Conservation (phyloP, 495 filamentous ascomycete species). For the Penicillium bovifimosum region DNA sequence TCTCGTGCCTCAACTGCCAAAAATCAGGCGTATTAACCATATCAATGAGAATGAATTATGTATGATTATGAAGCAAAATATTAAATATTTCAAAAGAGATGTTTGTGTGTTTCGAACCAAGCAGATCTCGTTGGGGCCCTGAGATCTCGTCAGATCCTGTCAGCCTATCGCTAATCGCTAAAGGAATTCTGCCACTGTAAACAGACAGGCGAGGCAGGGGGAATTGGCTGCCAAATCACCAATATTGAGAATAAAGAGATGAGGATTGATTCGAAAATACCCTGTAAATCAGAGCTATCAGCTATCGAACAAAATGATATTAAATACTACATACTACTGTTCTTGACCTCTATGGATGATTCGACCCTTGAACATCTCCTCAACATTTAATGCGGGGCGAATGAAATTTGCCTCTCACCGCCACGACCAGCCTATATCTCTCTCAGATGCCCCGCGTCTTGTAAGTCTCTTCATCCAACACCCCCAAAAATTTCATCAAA, state of each 20-base stretch:
- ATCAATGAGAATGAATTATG: too few species aligned
- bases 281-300: neutral
- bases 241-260: neutral
- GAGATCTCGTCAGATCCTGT: neutral
- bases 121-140: neutral
- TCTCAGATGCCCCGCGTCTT: conserved; percentile 5
- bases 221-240: neutral
- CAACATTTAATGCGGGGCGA: neutral
- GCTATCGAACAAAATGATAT: too few species aligned
- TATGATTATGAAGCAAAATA: too few species aligned
- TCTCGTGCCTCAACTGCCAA: too few species aligned
- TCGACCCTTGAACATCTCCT: neutral
- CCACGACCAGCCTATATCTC: conserved; percentile 1
- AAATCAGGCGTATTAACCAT: too few species aligned
- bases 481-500: conserved; percentile 2
- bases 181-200: neutral
- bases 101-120: conserved; percentile 15
- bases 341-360: too few species aligned
- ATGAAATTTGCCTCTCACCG: conserved; percentile 2
- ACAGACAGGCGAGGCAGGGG: too few species aligned
- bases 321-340: too few species aligned
- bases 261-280: neutral
- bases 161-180: neutral
- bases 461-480: conserved; percentile 7
- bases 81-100: too few species aligned